Evolutionary conservation across 257 asterid genomes (phyloP), one percentile per base, ranked within the genome.

Genomic region (Ophiorrhiza pumila): DNA sequence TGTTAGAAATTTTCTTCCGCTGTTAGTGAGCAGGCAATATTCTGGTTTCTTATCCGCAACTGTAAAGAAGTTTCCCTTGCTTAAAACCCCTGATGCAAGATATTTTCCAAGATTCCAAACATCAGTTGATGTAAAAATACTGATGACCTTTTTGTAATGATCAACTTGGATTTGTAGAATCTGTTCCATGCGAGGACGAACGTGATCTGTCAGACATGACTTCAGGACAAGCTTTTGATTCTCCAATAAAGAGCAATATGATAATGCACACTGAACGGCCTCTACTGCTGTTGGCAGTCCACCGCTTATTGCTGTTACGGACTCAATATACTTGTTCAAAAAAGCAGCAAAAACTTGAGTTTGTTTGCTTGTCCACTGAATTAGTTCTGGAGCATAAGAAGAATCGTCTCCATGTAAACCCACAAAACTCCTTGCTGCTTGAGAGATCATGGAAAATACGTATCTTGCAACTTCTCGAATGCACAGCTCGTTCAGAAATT

Each of bases 1-100:
- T 17, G 89, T 89, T 32, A 88, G 69, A 64, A 91, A 84, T 69
- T 91, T 91, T 69, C 91, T 79, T 69, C 95, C 96, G 68, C 97
- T 91, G 82, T 77, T 81, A 11, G 95, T 75, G 46, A 91, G 95
- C 71, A 84, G 80, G 72, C 87, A 81, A 68, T 84, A 86, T 18
- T 88, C 91, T 0, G 84, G 87, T 39, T 75, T 83, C 62, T 81
- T 85, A 68, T 84, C 80, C 31, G 68, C 27, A 25, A 47, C 69
- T 25, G 68, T 67, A 46, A n/a, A 60, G 43, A 53, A 39, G 59
- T 63, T 81, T 69, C 74, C 80, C 57, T 81, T 86, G 13, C 63
- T 76, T 81, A 89, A 69, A 70, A 89, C 83, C 68, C 96, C 89
- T 7, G 93, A 74, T 65, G 75, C 87, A 41, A 74, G 79, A 77